A percentile compares a stretch with the other conserved stretches of the same genome.
phyloP scores from a whole-genome alignment of 2,329 filamentous ascomycete genomes.

The Drechslerella coelobrocha region DNA sequence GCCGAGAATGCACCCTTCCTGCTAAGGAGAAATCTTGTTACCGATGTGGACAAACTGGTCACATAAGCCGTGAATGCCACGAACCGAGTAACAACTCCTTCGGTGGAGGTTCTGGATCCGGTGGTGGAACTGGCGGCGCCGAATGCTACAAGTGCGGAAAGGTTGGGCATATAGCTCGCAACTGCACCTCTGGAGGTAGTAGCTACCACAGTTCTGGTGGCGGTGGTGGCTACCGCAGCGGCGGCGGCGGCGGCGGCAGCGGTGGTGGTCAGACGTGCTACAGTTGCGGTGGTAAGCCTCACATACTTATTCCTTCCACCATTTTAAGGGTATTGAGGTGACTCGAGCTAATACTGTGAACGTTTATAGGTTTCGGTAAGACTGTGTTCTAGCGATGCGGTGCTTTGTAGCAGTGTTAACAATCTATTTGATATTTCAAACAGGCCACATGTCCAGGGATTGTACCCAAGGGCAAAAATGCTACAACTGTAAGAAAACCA shows the following conservation, averaged over 20 bases:
- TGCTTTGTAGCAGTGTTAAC: not conserved
- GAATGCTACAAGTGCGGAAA: constrained; percentile 99
- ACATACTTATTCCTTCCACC: not conserved
- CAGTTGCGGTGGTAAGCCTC: constrained; percentile 83
- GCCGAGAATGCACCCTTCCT: constrained; percentile 88
- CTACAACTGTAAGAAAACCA: constrained; percentile 82
- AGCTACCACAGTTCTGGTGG: constrained; percentile 62
- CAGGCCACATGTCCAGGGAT: constrained; percentile 87
- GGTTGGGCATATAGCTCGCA: constrained; percentile 92
- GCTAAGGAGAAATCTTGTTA: constrained; percentile 86
- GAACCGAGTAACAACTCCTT: constrained; percentile 74
- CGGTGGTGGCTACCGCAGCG: constrained; percentile 60
- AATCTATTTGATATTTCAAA: not conserved
- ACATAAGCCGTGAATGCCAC: constrained; percentile 47
- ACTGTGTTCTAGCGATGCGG: not conserved
- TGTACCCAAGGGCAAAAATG: constrained; percentile 99
- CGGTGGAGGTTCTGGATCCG: constrained; percentile 68
- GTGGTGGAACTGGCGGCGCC: constrained; percentile 63
- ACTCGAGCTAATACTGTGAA: not conserved
- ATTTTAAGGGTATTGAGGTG: not conserved
- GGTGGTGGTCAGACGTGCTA: constrained; percentile 83
- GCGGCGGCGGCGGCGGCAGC: constrained; percentile 60
- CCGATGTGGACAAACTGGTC: constrained; percentile 71
- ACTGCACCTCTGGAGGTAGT: constrained; percentile 70
- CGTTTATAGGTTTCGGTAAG: constrained; percentile 31